phyloP scores from a whole-genome alignment of 2,329 filamentous ascomycete species.

The Geosmithia morbida region DNA sequence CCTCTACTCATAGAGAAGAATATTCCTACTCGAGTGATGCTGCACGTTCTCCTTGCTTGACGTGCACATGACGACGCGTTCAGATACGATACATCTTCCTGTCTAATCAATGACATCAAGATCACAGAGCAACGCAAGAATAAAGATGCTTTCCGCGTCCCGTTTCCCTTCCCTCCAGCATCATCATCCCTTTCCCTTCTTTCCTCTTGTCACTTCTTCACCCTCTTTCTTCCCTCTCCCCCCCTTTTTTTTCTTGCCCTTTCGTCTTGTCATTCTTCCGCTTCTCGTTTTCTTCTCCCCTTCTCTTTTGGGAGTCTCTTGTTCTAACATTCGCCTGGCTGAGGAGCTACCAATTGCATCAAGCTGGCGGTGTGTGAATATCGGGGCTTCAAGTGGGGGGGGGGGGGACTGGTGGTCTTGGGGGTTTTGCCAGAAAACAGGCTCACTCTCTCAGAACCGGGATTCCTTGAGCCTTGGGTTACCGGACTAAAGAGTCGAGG shows the following conservation, averaged over 20 bases:
- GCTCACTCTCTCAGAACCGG: conserved; percentile 50
- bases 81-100: conserved; percentile 51
- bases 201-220: not conserved
- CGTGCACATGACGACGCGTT: conserved; percentile 27
- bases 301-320: not conserved
- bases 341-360: not conserved
- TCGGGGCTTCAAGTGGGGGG: no score
- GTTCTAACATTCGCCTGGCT: not conserved
- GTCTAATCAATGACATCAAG: conserved; percentile 35
- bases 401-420: conserved; percentile 1
- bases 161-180: not conserved
- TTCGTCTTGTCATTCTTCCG: no score
- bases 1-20: not conserved
- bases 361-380: not conserved
- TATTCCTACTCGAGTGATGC: no score
- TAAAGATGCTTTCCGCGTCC: conserved; percentile 13
- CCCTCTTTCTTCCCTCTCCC: no score
- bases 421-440: conserved; percentile 1
- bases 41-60: no score
- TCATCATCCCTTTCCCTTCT: not conserved
- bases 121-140: conserved; percentile 49
- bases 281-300: no score
- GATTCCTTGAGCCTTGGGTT: conserved; percentile 39
- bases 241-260: not conserved
- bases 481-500: conserved; percentile 50